phyloP scores from a whole-genome alignment of 129 eudicot genomes.

The Silybum marianum region DNA sequence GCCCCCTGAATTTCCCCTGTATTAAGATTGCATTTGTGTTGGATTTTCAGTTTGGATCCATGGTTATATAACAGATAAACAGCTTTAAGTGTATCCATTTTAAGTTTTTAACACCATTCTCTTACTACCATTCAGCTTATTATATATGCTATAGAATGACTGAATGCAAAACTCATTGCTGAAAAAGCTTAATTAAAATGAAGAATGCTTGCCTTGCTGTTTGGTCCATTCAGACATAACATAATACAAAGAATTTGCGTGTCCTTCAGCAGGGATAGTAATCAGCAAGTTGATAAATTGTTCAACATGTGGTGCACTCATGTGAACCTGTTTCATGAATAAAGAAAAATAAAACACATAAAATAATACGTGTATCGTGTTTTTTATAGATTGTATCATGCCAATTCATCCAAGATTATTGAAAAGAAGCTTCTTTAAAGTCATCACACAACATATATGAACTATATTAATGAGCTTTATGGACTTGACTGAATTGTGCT shows the following conservation, averaged over 20 bases:
- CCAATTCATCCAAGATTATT: too few species aligned
- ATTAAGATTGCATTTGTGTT: slow-evolving; percentile 2
- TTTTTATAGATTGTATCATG: too few species aligned
- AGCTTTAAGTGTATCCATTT: not conserved
- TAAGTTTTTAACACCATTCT: not conserved
- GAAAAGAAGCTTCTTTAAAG: too few species aligned
- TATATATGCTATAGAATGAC: not conserved
- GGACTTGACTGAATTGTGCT: not conserved
- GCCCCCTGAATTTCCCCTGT: slow-evolving; percentile 96
- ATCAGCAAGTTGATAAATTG: slow-evolving; percentile 81
- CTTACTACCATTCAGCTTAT: not conserved
- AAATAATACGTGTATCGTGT: too few species aligned
- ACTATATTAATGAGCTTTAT: not conserved
- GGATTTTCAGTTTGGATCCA: slow-evolving; percentile 8
- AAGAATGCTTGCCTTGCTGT: slow-evolving; percentile 73
- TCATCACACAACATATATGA: too few species aligned
- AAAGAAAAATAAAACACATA: slow-evolving; percentile 12
- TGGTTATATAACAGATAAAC: not conserved
- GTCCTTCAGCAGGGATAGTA: slow-evolving; percentile 70
- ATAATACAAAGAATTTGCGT: slow-evolving; percentile 68
- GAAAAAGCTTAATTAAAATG: not conserved
- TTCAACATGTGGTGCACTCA: slow-evolving; percentile 84
- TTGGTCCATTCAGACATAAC: slow-evolving; percentile 91
- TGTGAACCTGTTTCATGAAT: slow-evolving; percentile 66
- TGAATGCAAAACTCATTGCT: not conserved